These are phyloP conservation scores for Coemansia sp. DNA, from an alignment of 192 early-diverging fungal genomes.

Conservation along the genomic window DNA sequence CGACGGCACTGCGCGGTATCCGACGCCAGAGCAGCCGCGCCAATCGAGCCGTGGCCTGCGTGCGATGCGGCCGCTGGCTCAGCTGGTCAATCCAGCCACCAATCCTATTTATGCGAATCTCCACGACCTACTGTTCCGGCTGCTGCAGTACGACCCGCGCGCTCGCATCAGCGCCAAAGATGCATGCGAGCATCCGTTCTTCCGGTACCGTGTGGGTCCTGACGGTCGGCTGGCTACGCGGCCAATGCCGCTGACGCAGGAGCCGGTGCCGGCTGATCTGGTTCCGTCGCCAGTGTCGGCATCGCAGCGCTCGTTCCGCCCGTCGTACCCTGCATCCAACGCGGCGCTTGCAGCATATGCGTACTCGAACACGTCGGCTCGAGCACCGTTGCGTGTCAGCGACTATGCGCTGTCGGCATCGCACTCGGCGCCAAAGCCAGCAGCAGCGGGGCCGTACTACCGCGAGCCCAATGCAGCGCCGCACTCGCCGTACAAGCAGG, in stretches of 20 bases:
- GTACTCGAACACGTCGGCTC: constrained; percentile 4
- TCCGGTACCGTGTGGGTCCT: constrained; percentile 60
- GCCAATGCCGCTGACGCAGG: constrained; percentile 2
- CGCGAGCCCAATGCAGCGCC: constrained; percentile 16
- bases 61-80: constrained; percentile 45
- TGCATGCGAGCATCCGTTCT: constrained; percentile 85
- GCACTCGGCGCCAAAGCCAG: neutral
- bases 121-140: constrained; percentile 66
- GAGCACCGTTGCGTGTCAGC: constrained; percentile 33
- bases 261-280: constrained; percentile 16
- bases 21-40: constrained; percentile 39
- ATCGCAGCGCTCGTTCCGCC: constrained; percentile 31
- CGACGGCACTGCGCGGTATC: constrained; percentile 36
- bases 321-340: constrained; percentile 12
- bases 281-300: constrained; percentile 6
- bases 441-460: constrained; percentile 28
- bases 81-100: constrained; percentile 51
- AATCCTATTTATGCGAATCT: constrained; percentile 58
- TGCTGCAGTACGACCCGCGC: constrained; percentile 80
- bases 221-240: constrained; percentile 40
- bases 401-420: constrained; percentile 36
- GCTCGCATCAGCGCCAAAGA: constrained; percentile 78
- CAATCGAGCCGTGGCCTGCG: constrained; percentile 44
- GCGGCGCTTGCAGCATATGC: constrained; percentile 19
- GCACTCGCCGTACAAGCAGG: constrained; percentile 8